Evolutionary conservation across 1,284 basidiomycete genomes (phyloP).

Genomic region (Kalmanozyma brasiliensis): DNA sequence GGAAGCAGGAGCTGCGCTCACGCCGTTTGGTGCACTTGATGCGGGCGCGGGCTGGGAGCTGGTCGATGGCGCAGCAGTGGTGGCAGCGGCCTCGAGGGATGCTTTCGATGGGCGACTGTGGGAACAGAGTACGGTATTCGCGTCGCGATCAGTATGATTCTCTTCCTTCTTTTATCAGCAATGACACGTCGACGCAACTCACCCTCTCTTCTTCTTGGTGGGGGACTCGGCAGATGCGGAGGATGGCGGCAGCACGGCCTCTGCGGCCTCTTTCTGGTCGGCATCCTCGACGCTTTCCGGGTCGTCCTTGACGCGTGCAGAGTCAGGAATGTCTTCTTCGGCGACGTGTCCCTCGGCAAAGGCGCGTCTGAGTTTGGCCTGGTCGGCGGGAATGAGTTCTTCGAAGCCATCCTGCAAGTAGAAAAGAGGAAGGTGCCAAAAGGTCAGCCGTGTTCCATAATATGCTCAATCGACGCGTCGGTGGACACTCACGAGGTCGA

Average conservation of each 20-base stretch:
- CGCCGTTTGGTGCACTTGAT: slow-evolving; percentile 3
- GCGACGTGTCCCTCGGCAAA: slow-evolving; percentile 50
- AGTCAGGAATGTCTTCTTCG: slow-evolving; percentile 49
- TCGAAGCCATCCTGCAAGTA: slow-evolving; percentile 39
- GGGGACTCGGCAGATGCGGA: slow-evolving; percentile 10
- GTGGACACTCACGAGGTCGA: slow-evolving; percentile 28
- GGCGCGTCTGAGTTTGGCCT: slow-evolving; percentile 37
- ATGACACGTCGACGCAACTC: slow-evolving; percentile 3
- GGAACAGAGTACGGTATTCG: neutral
- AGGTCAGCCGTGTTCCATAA: too few species aligned
- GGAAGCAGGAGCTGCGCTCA: neutral
- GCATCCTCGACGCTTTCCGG: slow-evolving; percentile 10
- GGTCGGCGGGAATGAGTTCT: slow-evolving; percentile 45
- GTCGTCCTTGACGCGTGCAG: slow-evolving; percentile 38
- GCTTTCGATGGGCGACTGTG: slow-evolving; percentile 35
- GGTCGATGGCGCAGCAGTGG: slow-evolving; percentile 2
- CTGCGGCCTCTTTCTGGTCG: slow-evolving; percentile 9
- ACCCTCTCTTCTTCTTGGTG: slow-evolving; percentile 48
- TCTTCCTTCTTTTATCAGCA: too few species aligned
- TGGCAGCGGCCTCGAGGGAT: slow-evolving; percentile 12
- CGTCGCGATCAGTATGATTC: neutral
- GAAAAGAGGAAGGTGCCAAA: too few species aligned
- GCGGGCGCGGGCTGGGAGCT: slow-evolving; percentile 1
- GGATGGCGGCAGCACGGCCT: neutral
- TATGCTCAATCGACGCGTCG: neutral